A percentile compares a stretch with the other conserved stretches of the same genome.
phyloP scores from a whole-genome alignment of 2,329 filamentous ascomycete species.

The Gnomoniopsis sp. region DNA sequence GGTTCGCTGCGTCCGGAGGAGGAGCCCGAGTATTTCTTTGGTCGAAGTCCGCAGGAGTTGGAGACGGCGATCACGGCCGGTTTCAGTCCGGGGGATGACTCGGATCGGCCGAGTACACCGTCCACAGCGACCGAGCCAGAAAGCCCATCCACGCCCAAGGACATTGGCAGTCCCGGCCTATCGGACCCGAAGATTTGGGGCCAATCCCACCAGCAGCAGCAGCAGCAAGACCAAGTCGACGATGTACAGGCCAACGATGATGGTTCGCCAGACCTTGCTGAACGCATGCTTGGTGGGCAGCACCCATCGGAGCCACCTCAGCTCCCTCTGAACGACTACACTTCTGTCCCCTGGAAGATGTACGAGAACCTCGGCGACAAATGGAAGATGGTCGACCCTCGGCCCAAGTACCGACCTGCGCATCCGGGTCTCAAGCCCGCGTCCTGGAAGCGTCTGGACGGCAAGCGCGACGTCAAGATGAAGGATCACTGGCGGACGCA shows the following conservation, averaged over 20 bases:
- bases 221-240: too few species aligned
- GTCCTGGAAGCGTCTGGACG: conserved; percentile 10
- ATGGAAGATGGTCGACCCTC: conserved; percentile 10
- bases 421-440: conserved; percentile 2
- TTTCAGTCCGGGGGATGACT: conserved; percentile 9
- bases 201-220: background rate
- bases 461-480: conserved; percentile 2
- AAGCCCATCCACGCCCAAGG: conserved; percentile 9
- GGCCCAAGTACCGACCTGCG: background rate
- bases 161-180: background rate
- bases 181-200: background rate
- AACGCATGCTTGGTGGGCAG: background rate
- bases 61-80: conserved; percentile 9
- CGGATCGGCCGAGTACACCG: conserved; percentile 8
- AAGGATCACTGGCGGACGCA: conserved; percentile 6
- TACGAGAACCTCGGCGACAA: background rate
- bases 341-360: background rate
- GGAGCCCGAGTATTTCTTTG: background rate
- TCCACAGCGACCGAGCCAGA: conserved; percentile 14
- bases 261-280: background rate
- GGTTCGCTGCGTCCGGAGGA: background rate
- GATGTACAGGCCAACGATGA: background rate
- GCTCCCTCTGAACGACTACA: background rate
- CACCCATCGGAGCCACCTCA: background rate
- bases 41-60: conserved; percentile 4